A percentile compares a stretch with the other conserved stretches of the same genome.
Evolutionary conservation across 2,329 filamentous ascomycete genomes (phyloP).

Genomic region (Fusarium neocosmosporiellum): DNA sequence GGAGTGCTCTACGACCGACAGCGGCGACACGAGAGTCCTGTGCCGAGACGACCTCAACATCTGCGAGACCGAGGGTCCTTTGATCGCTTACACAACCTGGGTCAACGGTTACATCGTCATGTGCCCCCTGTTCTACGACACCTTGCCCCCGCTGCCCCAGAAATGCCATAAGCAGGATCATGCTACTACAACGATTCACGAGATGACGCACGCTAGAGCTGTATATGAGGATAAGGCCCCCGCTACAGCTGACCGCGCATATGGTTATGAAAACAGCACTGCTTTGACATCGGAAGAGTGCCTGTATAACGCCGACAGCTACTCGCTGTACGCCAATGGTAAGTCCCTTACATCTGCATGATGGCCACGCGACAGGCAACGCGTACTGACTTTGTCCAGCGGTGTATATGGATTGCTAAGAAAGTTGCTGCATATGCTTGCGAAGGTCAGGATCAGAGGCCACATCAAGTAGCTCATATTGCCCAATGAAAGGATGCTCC

Average conservation of each 20-base stretch:
- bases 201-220: conserved; percentile 34
- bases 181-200: conserved; percentile 31
- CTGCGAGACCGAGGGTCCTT: conserved; percentile 21
- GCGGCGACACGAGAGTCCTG: conserved; percentile 9
- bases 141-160: conserved; percentile 12
- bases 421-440: too few relatives aligned
- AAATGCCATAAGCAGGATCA: conserved; percentile 38
- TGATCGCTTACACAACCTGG: conserved; percentile 37
- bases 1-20: conserved; percentile 20
- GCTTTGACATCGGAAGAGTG: conserved; percentile 18
- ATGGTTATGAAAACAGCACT: conserved; percentile 36
- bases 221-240: conserved; percentile 25
- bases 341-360: background rate
- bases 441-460: background rate
- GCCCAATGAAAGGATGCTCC: background rate
- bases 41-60: conserved; percentile 17
- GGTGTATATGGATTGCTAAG: conserved; percentile 16
- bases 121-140: conserved; percentile 32
- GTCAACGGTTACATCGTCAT: conserved; percentile 33
- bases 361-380: fast-evolving
- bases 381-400: background rate
- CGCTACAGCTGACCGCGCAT: conserved; percentile 30
- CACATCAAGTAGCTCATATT: background rate
- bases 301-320: conserved; percentile 34
- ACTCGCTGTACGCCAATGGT: conserved; percentile 35